Conservation (phyloP, 139 green algal genomes). For the Coelastrella sp. region DNA sequence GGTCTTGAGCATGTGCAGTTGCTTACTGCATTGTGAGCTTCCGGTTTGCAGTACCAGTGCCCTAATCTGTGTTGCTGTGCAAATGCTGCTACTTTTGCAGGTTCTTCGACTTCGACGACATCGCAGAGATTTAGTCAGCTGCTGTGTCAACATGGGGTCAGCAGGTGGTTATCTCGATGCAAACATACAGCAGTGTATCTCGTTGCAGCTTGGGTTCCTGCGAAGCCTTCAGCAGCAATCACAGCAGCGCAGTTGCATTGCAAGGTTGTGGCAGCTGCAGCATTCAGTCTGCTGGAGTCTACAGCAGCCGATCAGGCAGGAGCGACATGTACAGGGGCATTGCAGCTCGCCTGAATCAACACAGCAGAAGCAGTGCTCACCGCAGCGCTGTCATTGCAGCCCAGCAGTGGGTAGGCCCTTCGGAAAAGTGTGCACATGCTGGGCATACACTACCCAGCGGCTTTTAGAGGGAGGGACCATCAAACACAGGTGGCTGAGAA, state of each 20-base stretch:
- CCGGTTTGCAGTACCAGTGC: neutral
- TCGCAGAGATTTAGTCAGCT: constrained; percentile 64
- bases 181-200: too few species aligned
- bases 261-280: neutral
- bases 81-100: constrained; percentile 59
- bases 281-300: neutral
- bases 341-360: neutral
- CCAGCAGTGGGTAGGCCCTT: neutral
- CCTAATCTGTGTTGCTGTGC: neutral
- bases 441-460: neutral
- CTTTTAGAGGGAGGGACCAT: constrained; percentile 21
- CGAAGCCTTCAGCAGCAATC: neutral
- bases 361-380: neutral
- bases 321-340: neutral
- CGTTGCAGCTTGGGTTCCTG: neutral
- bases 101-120: constrained; percentile 91
- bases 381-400: neutral
- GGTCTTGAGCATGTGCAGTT: too few species aligned
- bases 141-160: neutral
- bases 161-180: neutral
- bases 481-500: constrained; percentile 40
- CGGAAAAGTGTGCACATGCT: neutral
- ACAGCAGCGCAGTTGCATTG: neutral
- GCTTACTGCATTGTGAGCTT: too few species aligned
- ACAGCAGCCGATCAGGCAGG: neutral